phyloP scores from a whole-genome alignment of 805 yeast species.

The Candida yuanshanica region DNA sequence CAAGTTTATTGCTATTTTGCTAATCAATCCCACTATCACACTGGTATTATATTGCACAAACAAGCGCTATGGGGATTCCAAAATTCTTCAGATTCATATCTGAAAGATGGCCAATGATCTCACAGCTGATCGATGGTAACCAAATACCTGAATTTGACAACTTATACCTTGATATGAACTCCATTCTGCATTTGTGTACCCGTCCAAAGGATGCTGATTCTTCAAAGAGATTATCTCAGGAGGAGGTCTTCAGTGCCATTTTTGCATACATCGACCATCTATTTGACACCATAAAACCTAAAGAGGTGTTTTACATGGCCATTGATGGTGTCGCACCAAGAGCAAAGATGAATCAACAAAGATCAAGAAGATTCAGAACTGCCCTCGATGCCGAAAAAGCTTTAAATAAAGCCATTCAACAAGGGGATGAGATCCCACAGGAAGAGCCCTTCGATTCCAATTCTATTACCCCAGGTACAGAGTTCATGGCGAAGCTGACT shows the following conservation, averaged over 20 bases:
- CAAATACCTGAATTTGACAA: slow-evolving; percentile 94
- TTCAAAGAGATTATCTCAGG: slow-evolving; percentile 71
- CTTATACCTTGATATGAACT: slow-evolving; percentile 94
- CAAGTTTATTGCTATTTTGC: background rate
- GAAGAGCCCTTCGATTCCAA: slow-evolving; percentile 88
- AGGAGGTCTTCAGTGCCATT: slow-evolving; percentile 87
- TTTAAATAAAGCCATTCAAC: slow-evolving; percentile 61
- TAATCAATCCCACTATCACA: background rate
- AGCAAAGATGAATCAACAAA: slow-evolving; percentile 97
- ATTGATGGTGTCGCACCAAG: slow-evolving; percentile 99
- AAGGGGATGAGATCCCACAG: slow-evolving; percentile 72
- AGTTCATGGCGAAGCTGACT: slow-evolving; percentile 91
- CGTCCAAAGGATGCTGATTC: slow-evolving; percentile 71
- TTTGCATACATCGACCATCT: slow-evolving; percentile 93
- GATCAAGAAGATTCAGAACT: slow-evolving; percentile 91
- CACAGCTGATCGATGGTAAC: slow-evolving; percentile 74
- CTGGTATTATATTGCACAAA: background rate
- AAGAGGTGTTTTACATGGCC: slow-evolving; percentile 88
- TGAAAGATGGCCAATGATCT: slow-evolving; percentile 97
- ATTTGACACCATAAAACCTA: slow-evolving; percentile 81
- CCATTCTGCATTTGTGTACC: slow-evolving; percentile 90
- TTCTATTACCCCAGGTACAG: slow-evolving; percentile 97
- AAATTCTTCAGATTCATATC: slow-evolving; percentile 95
- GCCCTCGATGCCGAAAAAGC: slow-evolving; percentile 89
- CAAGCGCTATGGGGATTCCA: slow-evolving; percentile 72